Conservation (phyloP, 768 basidiomycete genomes). For the Termitomyces eurrhizus region DNA sequence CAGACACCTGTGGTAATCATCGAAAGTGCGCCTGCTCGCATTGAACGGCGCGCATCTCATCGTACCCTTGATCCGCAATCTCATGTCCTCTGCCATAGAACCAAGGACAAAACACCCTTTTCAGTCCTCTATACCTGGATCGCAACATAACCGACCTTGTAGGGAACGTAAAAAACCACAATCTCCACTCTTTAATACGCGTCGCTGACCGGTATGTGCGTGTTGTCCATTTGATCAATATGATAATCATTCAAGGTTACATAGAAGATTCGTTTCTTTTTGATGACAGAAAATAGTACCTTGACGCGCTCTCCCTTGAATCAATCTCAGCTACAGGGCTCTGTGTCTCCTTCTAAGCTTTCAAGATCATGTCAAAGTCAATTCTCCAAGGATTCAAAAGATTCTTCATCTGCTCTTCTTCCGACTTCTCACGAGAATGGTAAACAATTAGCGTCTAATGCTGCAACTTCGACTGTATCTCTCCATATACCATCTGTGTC, state of each 20-base stretch:
- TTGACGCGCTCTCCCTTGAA: background rate
- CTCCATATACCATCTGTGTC: background rate
- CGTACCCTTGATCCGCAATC: background rate
- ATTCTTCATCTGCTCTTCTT: background rate
- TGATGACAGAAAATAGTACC: background rate
- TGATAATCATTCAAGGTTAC: background rate
- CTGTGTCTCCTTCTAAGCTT: background rate
- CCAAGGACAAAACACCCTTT: background rate
- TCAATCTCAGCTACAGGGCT: background rate
- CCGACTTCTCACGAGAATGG: constrained; percentile 1
- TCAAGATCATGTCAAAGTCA: background rate
- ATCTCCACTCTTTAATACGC: background rate
- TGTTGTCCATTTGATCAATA: background rate
- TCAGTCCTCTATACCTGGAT: background rate
- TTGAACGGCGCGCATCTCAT: background rate
- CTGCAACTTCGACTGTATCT: constrained; percentile 2
- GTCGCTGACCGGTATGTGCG: background rate
- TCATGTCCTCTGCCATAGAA: background rate
- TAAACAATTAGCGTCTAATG: constrained; percentile 7
- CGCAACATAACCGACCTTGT: background rate
- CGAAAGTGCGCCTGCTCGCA: background rate
- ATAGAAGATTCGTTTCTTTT: background rate
- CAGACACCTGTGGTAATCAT: background rate
- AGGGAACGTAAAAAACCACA: background rate
- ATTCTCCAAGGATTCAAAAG: background rate